Conservation (phyloP, 441 rosid species). For the Corymbia citriodora region DNA sequence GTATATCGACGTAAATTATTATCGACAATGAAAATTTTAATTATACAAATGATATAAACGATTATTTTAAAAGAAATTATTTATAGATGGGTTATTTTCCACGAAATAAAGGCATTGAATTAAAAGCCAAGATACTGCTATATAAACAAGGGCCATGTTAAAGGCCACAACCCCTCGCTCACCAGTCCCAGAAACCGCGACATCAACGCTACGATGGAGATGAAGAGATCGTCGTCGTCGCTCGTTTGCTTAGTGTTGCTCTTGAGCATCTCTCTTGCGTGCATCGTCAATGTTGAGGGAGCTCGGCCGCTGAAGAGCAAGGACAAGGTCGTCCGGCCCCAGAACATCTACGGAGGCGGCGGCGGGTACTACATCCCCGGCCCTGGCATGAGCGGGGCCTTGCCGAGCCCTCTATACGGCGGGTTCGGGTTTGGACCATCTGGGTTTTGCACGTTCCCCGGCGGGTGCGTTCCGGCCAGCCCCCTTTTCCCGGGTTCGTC, state of each 20-base stretch:
- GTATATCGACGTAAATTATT: background rate
- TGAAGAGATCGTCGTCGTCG: background rate
- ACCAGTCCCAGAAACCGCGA: background rate
- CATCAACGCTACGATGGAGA: background rate
- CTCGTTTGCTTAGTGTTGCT: background rate
- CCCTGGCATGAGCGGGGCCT: background rate
- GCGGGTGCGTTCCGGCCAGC: background rate
- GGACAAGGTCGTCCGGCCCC: background rate
- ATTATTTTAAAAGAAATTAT: background rate
- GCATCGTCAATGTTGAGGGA: background rate
- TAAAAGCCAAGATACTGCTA: background rate
- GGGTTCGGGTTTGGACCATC: background rate
- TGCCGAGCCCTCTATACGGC: background rate
- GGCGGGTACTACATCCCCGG: background rate
- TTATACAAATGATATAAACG: too few relatives aligned
- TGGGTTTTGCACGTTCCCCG: background rate
- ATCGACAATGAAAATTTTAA: too few relatives aligned
- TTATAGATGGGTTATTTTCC: background rate
- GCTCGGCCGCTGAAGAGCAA: background rate
- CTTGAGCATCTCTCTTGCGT: background rate
- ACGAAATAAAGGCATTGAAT: background rate
- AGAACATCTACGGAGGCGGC: background rate
- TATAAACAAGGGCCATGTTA: background rate
- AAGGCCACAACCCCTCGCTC: background rate
- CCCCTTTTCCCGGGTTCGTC: background rate